Conservation (phyloP, 1,284 basidiomycete genomes). For the Malassezia yamatoensis region DNA sequence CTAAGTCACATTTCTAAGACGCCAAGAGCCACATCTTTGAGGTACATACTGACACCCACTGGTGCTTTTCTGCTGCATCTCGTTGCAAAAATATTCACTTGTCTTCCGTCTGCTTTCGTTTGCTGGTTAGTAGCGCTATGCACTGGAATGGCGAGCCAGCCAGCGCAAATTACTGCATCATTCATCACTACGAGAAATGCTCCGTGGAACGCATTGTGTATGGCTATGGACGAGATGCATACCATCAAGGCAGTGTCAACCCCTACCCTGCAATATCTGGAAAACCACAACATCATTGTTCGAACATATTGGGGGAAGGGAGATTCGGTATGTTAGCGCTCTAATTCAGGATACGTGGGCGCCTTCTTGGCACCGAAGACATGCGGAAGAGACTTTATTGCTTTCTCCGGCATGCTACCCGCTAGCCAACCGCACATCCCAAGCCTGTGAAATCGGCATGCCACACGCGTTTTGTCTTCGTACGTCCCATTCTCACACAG, state of each 20-base stretch:
- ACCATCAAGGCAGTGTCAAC: conserved; percentile 3
- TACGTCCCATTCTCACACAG: conserved; percentile 2
- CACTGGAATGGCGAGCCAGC: not conserved
- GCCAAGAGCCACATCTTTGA: conserved; percentile 2
- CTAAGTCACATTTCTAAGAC: conserved; percentile 6
- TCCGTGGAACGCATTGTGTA: conserved; percentile 1
- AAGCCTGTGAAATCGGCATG: conserved; percentile 2
- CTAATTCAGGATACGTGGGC: conserved; percentile 14
- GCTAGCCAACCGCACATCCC: conserved; percentile 1
- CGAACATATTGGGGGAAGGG: conserved; percentile 11
- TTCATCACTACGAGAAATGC: not conserved
- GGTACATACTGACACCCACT: not conserved
- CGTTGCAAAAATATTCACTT: not conserved
- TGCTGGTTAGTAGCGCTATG: not conserved
- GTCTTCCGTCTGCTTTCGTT: not conserved
- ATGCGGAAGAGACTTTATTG: conserved; percentile 3
- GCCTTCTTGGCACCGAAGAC: conserved; percentile 1
- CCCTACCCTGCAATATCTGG: not conserved
- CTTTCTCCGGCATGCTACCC: not conserved
- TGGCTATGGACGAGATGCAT: conserved; percentile 6
- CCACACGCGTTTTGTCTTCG: conserved; percentile 16
- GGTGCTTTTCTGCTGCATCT: not conserved
- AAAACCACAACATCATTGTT: not conserved
- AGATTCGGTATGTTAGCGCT: conserved; percentile 3
- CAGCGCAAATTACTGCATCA: not conserved